Percentiles rank a stretch among this genome's conserved stretches.
Evolutionary conservation across 495 filamentous ascomycete species (phyloP).

Genomic region (Neurospora africana): DNA sequence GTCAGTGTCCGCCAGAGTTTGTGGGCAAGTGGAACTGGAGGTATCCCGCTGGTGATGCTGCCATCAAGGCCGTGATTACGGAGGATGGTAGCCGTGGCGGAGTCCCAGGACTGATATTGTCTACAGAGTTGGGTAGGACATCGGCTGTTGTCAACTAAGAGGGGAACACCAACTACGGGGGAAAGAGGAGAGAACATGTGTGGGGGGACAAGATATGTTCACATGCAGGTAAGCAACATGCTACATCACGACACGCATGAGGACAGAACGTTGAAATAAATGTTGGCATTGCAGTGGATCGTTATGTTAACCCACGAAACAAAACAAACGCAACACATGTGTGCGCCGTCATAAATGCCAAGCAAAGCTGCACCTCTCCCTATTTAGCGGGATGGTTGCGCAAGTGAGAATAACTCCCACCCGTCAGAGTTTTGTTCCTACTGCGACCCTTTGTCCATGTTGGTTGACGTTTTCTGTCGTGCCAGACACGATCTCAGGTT

Average conservation of each 20-base stretch:
- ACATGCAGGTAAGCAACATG: neutral
- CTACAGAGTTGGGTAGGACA: constrained; percentile 37
- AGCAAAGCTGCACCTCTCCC: neutral
- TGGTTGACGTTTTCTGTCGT: neutral
- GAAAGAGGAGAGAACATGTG: neutral
- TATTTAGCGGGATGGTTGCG: neutral
- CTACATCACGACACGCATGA: neutral
- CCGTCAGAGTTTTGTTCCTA: neutral
- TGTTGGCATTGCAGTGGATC: neutral
- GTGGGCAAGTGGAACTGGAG: constrained; percentile 61
- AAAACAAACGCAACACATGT: neutral
- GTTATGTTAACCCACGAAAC: neutral
- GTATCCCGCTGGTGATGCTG: constrained; percentile 11
- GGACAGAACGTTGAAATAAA: neutral
- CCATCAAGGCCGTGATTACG: constrained; percentile 24
- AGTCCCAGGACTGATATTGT: constrained; percentile 40
- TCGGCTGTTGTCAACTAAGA: neutral
- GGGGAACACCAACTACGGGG: neutral
- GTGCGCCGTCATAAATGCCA: neutral
- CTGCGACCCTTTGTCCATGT: neutral
- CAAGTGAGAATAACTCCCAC: neutral
- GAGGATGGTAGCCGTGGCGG: constrained; percentile 62
- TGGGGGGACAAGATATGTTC: neutral
- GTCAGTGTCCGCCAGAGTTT: constrained; percentile 46
- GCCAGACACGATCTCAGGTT: neutral